Conservation (phyloP, 768 basidiomycete species). For the Chalciporus piperatus region DNA sequence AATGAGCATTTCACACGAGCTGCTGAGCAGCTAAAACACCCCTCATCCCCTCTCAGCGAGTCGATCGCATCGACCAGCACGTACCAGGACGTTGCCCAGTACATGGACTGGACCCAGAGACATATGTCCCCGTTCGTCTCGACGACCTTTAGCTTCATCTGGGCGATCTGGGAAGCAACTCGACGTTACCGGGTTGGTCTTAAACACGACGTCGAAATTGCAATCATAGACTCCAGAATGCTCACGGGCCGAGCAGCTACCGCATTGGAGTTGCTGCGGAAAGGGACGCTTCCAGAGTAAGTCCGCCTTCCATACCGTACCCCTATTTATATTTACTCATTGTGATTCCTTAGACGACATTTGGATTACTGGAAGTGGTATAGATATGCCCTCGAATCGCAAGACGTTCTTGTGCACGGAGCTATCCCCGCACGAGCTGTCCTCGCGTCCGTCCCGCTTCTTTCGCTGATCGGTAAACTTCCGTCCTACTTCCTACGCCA, state of each 20-base stretch:
- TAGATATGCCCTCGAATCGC: conserved; percentile 70
- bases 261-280: conserved; percentile 59
- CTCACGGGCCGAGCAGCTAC: conserved; percentile 59
- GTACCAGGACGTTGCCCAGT: conserved; percentile 62
- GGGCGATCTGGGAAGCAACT: conserved; percentile 81
- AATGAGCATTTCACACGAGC: conserved; percentile 39
- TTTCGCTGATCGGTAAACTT: conserved; percentile 59
- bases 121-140: conserved; percentile 68
- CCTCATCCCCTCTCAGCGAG: conserved; percentile 32
- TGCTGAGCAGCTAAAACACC: conserved; percentile 37
- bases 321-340: neutral
- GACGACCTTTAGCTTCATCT: conserved; percentile 76
- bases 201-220: conserved; percentile 77
- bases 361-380: conserved; percentile 75
- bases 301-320: conserved; percentile 19
- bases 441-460: conserved; percentile 66
- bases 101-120: conserved; percentile 80
- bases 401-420: conserved; percentile 70
- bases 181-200: conserved; percentile 68
- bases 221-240: conserved; percentile 68
- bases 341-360: conserved; percentile 44
- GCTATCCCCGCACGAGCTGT: conserved; percentile 65
- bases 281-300: conserved; percentile 54
- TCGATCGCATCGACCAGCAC: conserved; percentile 32
- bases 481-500: conserved; percentile 65